Conservation (phyloP, 2,329 filamentous ascomycete genomes). For the Aspergillus sp. region DNA sequence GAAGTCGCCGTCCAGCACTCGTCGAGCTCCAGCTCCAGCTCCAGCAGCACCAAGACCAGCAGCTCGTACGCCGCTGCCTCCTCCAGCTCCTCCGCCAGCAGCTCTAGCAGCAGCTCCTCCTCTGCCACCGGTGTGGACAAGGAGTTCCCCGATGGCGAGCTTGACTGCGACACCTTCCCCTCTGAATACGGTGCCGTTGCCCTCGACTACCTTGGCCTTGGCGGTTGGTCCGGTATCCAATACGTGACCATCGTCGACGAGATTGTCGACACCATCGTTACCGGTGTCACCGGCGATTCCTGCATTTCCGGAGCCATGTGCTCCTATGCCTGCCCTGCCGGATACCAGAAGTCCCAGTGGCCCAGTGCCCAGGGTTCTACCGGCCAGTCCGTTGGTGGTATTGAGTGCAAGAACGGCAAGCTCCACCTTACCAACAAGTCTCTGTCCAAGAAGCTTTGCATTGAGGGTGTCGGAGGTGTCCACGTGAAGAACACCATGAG, state of each 20-base stretch:
- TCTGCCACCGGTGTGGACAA: conserved; percentile 59
- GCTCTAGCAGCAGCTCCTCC: conserved; percentile 30
- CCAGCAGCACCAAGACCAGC: conserved; percentile 23
- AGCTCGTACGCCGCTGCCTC: conserved; percentile 28
- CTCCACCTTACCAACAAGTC: conserved; percentile 72
- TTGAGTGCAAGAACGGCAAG: conserved; percentile 72
- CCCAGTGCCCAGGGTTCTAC: conserved; percentile 73
- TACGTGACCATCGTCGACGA: conserved; percentile 54
- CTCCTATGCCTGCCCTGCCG: conserved; percentile 89
- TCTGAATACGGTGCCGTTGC: conserved; percentile 75
- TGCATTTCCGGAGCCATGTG: conserved; percentile 72
- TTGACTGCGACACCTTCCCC: conserved; percentile 74
- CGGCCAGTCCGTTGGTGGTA: conserved; percentile 83
- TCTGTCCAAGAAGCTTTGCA: conserved; percentile 71
- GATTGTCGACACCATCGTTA: conserved; percentile 66
- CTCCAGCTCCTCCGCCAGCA: conserved; percentile 24
- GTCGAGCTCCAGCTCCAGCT: conserved; percentile 28
- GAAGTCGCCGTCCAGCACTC: conserved; percentile 46
- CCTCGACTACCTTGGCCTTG: conserved; percentile 67
- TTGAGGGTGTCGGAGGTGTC: conserved; percentile 69
- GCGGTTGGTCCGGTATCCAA: conserved; percentile 82
- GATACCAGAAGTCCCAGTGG: conserved; percentile 93
- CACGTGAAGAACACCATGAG: conserved; percentile 73
- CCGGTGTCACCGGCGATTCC: conserved; percentile 60
- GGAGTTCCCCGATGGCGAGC: conserved; percentile 73